These are phyloP conservation scores for Lasiosphaeria miniovina DNA, from an alignment of 495 filamentous ascomycete genomes.

Conservation along the genomic window DNA sequence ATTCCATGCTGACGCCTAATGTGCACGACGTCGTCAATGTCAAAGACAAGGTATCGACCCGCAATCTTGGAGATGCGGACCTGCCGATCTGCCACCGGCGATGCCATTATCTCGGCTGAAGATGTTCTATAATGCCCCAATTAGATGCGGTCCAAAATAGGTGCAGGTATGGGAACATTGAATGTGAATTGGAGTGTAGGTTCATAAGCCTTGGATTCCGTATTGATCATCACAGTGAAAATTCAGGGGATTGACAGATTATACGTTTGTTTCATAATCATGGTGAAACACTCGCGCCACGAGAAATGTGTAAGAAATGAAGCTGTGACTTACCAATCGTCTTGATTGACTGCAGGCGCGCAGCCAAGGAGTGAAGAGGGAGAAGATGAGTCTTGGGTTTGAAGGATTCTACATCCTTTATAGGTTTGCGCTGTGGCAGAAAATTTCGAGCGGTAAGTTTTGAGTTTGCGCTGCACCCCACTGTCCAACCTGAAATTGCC, in stretches of 20 bases:
- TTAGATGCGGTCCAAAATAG: slow-evolving; percentile 20
- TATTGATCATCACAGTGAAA: slow-evolving; percentile 34
- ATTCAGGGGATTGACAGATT: slow-evolving; percentile 46
- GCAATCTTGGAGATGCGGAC: slow-evolving; percentile 81
- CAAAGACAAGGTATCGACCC: slow-evolving; percentile 84
- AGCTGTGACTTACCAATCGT: slow-evolving; percentile 24
- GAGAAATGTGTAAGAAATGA: neutral
- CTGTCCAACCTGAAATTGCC: neutral
- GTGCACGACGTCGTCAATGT: slow-evolving; percentile 75
- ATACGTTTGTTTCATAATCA: slow-evolving; percentile 37
- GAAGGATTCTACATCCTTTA: slow-evolving; percentile 17
- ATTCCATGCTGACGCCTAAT: slow-evolving; percentile 80
- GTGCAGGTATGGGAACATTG: neutral
- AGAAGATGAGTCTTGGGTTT: slow-evolving; percentile 4
- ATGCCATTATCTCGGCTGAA: slow-evolving; percentile 24
- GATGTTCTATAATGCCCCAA: slow-evolving; percentile 8
- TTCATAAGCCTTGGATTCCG: slow-evolving; percentile 36
- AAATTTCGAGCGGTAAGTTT: slow-evolving; percentile 14
- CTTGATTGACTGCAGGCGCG: slow-evolving; percentile 19
- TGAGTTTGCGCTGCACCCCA: slow-evolving; percentile 11
- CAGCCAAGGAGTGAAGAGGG: slow-evolving; percentile 15
- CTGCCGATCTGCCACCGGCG: slow-evolving; percentile 23
- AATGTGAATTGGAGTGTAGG: slow-evolving; percentile 12
- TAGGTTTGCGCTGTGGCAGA: slow-evolving; percentile 12
- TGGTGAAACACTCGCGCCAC: slow-evolving; percentile 12